Base-by-base conservation (phyloP, 768 basidiomycete species). In the Calocera cornea region DNA sequence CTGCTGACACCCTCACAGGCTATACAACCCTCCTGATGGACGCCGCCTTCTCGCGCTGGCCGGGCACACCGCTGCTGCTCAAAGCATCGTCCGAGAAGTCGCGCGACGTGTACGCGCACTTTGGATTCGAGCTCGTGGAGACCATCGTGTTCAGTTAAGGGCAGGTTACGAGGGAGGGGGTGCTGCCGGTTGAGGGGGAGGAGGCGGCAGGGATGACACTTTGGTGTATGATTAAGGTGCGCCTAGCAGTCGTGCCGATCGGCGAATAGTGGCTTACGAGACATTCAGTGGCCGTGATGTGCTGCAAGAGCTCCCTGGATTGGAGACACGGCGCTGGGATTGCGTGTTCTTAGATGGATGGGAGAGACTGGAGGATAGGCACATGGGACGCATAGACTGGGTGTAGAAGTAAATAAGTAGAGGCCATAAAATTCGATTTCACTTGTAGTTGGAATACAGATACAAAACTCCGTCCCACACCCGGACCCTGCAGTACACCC, bases 71-170 rank as follows among this genome's bases (percentile, higher is more conserved):
- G 0, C 65, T 73, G 11, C 64, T 68, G 22, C 54, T 72, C 29
- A 70, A 73, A 41, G 68, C 72, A 10, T 68, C 70, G 34, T 70
- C 72, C 29, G 40, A 67, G 1, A 64, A 41, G n/a, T 68, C 69
- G 16, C 66, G 71, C n/a, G 70, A 71, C 27, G 70, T 72, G 14
- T 72, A 72, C 64, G 34, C 54, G 11, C 73, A 69, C 34, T 65
- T 66, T 27, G 73, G 72, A 1, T 74, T 74, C 60, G 69, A 72
- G 69, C 70, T 72, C 40, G 72, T 74, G 24, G 74, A 74, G 76
- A 76, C 77, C 71, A 77, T 73, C 69, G 77, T 72, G 65, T 78
- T 74, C 34, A 78, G 75, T 34, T 72, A 72, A 64, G 72, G 74
- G 24, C 74, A 70, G 65, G 77, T 75, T 19, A 78, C 72, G 8